Conservation (phyloP, 2,329 filamentous ascomycete genomes). For the Aspergillus aculeatinus region DNA sequence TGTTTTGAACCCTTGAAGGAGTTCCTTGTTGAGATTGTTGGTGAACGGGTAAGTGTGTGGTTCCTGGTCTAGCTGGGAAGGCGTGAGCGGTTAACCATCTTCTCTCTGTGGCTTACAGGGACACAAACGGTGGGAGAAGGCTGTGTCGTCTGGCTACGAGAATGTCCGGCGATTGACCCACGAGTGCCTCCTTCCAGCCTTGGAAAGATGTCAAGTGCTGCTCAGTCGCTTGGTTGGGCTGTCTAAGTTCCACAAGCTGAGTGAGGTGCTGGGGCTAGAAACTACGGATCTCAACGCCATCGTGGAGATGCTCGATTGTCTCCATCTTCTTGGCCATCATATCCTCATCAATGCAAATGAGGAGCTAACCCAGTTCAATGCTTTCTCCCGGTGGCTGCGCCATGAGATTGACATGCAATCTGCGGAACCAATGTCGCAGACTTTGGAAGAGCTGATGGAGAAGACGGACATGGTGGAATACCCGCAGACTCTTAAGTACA, state of each 20-base stretch:
- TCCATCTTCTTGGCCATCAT: conserved; percentile 74
- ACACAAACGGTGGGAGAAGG: conserved; percentile 93
- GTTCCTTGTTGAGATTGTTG: conserved; percentile 82
- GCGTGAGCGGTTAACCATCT: background rate
- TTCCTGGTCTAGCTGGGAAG: background rate
- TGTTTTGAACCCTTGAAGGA: conserved; percentile 74
- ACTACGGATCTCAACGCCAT: conserved; percentile 60
- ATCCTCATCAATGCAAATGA: conserved; percentile 69
- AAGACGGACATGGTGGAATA: conserved; percentile 76
- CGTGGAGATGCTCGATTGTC: conserved; percentile 68
- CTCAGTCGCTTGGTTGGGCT: conserved; percentile 80
- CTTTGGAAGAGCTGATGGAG: conserved; percentile 70
- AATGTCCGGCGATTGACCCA: conserved; percentile 75
- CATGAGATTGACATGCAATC: conserved; percentile 77
- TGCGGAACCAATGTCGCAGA: conserved; percentile 58
- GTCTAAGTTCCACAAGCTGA: conserved; percentile 71
- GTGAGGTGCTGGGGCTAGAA: conserved; percentile 66
- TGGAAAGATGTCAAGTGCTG: conserved; percentile 79
- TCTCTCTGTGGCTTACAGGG: conserved; percentile 55
- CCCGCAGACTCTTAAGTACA: conserved; percentile 71
- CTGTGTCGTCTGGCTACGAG: conserved; percentile 73
- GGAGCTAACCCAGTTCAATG: conserved; percentile 73
- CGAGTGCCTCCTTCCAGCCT: conserved; percentile 81
- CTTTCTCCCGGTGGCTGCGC: conserved; percentile 81
- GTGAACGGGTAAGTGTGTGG: conserved; percentile 64